Conservation (phyloP, 2,329 filamentous ascomycete genomes). For the Paraconiothyrium sp. region DNA sequence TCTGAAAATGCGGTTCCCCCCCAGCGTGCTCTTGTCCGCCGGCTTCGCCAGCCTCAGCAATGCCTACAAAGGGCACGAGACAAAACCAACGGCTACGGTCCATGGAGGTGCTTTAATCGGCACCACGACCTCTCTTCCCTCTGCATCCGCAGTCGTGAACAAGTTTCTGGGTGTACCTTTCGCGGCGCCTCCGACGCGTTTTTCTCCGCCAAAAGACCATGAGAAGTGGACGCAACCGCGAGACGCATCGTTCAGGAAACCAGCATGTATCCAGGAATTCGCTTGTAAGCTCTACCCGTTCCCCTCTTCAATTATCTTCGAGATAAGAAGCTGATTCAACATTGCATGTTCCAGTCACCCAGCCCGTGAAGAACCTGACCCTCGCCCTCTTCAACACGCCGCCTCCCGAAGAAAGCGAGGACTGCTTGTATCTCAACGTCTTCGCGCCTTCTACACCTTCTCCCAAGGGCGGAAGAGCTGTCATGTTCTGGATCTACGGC, state of each 20-base stretch:
- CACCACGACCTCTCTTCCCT: conserved; percentile 34
- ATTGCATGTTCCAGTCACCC: conserved; percentile 26
- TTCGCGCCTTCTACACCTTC: conserved; percentile 39
- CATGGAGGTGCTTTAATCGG: conserved; percentile 36
- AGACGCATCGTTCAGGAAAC: conserved; percentile 28
- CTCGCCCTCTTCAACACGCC: conserved; percentile 36
- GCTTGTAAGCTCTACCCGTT: conserved; percentile 23
- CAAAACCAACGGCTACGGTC: conserved; percentile 35
- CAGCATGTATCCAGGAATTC: conserved; percentile 40
- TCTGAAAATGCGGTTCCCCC: not conserved
- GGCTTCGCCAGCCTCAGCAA: not conserved
- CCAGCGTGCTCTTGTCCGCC: not conserved
- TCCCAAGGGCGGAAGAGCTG: conserved; percentile 29
- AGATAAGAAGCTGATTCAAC: not conserved
- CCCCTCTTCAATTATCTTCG: not conserved
- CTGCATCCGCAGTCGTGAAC: conserved; percentile 33
- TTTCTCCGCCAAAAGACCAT: conserved; percentile 30
- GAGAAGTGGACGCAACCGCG: conserved; percentile 26
- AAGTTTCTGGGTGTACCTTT: conserved; percentile 45
- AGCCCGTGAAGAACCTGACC: conserved; percentile 25
- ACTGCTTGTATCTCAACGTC: conserved; percentile 54
- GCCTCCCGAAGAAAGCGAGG: conserved; percentile 43
- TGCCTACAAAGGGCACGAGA: conserved; percentile 14
- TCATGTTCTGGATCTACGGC: conserved; percentile 46
- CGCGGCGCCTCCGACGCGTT: conserved; percentile 39